Evolutionary conservation across 495 filamentous ascomycete species (phyloP).

Genomic region (Penicillium alfredii): DNA sequence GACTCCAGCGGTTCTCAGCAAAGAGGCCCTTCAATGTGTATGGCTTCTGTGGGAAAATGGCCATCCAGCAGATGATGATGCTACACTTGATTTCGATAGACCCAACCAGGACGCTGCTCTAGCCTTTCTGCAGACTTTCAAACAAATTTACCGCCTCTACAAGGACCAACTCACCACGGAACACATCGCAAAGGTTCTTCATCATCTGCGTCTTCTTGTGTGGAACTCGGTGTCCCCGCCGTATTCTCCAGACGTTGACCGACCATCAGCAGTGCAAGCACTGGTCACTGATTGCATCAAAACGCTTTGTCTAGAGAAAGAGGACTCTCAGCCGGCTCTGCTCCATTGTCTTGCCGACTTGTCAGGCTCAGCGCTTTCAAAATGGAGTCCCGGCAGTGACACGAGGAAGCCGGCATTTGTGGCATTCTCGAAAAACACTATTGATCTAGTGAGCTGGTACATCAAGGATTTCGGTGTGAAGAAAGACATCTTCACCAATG

Average conservation of each 20-base stretch:
- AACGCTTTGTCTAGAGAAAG: conserved; percentile 61
- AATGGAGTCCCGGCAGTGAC: conserved; percentile 30
- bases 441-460: conserved; percentile 60
- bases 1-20: conserved; percentile 42
- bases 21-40: conserved; percentile 51
- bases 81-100: conserved; percentile 36
- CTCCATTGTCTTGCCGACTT: conserved; percentile 64
- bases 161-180: conserved; percentile 54
- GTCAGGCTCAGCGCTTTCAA: conserved; percentile 55
- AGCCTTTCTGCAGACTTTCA: conserved; percentile 70
- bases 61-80: conserved; percentile 48
- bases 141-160: conserved; percentile 76
- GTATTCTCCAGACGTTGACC: conserved; percentile 82
- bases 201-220: conserved; percentile 53
- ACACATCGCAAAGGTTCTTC: conserved; percentile 50
- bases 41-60: conserved; percentile 70
- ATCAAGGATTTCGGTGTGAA: conserved; percentile 57
- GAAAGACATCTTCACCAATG: conserved; percentile 58
- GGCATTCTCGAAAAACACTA: conserved; percentile 74
- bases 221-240: conserved; percentile 64
- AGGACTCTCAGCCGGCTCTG: conserved; percentile 60
- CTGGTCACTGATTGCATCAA: conserved; percentile 67
- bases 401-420: conserved; percentile 65
- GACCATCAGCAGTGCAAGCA: conserved; percentile 69
- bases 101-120: conserved; percentile 71